These are phyloP conservation scores for Lyophyllum semitale DNA, from an alignment of 768 basidiomycete genomes.

Conservation along the genomic window DNA sequence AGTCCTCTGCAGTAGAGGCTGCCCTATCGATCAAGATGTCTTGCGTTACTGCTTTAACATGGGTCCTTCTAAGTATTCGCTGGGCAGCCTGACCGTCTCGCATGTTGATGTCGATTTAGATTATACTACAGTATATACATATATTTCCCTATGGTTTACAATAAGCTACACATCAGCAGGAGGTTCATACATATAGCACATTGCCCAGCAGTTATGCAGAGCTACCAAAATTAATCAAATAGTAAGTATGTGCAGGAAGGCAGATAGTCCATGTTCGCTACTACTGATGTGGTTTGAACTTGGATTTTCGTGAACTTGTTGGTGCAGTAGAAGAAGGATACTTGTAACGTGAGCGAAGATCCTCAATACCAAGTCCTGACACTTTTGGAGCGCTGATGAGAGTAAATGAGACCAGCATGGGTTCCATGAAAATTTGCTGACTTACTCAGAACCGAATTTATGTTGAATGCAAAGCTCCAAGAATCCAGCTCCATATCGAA, in stretches of 20 bases:
- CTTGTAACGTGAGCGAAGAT: constrained; percentile 32
- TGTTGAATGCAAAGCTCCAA: constrained; percentile 38
- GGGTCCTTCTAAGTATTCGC: too few relatives aligned
- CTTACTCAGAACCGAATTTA: constrained; percentile 19
- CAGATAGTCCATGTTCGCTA: not conserved
- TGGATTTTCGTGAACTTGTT: constrained; percentile 20
- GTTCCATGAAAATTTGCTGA: not conserved
- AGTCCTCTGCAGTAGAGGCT: constrained; percentile 41
- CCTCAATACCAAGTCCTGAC: constrained; percentile 21
- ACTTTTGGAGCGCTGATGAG: not conserved
- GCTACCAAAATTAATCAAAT: not conserved
- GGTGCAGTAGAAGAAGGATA: constrained; percentile 14
- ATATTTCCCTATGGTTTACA: not conserved
- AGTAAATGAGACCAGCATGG: not conserved
- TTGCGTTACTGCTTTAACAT: too few relatives aligned
- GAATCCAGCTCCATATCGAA: constrained; percentile 36
- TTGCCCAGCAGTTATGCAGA: not conserved
- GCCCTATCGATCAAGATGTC: constrained; percentile 44
- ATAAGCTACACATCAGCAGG: not conserved
- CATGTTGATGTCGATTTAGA: constrained; percentile 10
- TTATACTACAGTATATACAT: not conserved
- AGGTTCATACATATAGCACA: not conserved
- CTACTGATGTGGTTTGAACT: constrained; percentile 29
- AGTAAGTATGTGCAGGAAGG: not conserved
- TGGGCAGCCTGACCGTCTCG: too few relatives aligned